A percentile compares a stretch with the other conserved stretches of the same genome.
Evolutionary conservation across 805 yeast genomes (phyloP).

Genomic region (Myxozyma monticola): DNA sequence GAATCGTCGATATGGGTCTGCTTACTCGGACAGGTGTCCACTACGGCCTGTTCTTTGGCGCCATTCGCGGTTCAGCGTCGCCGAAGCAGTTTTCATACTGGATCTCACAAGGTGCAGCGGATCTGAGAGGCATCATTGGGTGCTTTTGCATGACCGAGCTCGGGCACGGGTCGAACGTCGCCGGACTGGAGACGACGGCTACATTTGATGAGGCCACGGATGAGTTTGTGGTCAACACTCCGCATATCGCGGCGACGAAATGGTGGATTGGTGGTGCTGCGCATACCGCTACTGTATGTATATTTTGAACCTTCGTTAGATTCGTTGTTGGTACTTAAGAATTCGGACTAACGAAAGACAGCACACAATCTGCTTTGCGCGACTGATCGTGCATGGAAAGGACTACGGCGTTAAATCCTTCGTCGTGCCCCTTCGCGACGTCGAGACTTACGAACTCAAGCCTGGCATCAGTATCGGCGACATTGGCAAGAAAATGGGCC

Average conservation of each 20-base stretch:
- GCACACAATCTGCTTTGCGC: slow-evolving; percentile 81
- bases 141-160: slow-evolving; percentile 91
- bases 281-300: slow-evolving; percentile 66
- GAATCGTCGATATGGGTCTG: slow-evolving; percentile 65
- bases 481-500: slow-evolving; percentile 93
- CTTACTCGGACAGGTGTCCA: slow-evolving; percentile 86
- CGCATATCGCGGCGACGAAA: slow-evolving; percentile 88
- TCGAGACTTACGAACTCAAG: slow-evolving; percentile 59
- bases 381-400: slow-evolving; percentile 74
- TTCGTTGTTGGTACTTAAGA: too few species aligned
- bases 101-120: slow-evolving; percentile 53
- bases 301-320: too few species aligned
- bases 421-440: slow-evolving; percentile 84
- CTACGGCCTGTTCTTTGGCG: slow-evolving; percentile 77
- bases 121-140: slow-evolving; percentile 54
- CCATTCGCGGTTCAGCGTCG: slow-evolving; percentile 86
- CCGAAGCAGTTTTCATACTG: slow-evolving; percentile 80
- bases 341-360: too few species aligned
- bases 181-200: slow-evolving; percentile 91
- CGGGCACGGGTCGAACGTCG: slow-evolving; percentile 93
- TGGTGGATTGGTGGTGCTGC: slow-evolving; percentile 99
- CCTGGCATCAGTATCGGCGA: slow-evolving; percentile 89
- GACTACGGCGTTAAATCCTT: slow-evolving; percentile 93
- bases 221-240: slow-evolving; percentile 76
- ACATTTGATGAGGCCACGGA: slow-evolving; percentile 65